These are phyloP conservation scores for Saccharum officinarum DNA, from an alignment of 176 grass and related monocot genomes.

Conservation along the genomic window DNA sequence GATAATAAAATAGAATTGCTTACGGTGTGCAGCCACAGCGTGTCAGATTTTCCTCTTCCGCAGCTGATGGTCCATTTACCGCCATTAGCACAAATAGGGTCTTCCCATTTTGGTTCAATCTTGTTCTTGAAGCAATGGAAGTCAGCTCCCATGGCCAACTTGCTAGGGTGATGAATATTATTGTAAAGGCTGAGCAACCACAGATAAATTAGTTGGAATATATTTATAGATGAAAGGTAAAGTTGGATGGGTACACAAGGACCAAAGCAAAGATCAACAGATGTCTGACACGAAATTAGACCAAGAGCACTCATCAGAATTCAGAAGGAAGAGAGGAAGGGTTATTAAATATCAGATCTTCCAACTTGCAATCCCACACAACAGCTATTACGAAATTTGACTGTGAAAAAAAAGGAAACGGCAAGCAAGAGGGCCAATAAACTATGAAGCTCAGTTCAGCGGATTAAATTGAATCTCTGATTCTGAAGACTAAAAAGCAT, in stretches of 20 bases:
- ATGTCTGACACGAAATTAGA: neutral
- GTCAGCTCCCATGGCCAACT: constrained; percentile 67
- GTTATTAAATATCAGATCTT: neutral
- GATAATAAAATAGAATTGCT: constrained; percentile 9
- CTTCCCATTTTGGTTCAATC: constrained; percentile 99
- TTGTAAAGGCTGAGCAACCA: constrained; percentile 79
- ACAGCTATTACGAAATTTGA: neutral
- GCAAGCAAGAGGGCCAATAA: neutral
- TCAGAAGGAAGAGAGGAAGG: neutral
- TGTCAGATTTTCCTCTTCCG: constrained; percentile 78
- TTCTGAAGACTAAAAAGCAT: neutral
- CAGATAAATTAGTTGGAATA: constrained; percentile 26
- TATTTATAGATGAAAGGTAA: neutral
- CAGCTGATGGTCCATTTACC: constrained; percentile 96
- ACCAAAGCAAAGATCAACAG: constrained; percentile 16
- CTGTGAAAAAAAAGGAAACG: neutral
- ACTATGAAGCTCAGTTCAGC: neutral
- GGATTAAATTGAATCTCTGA: neutral
- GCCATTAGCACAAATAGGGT: constrained; percentile 90
- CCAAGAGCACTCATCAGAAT: neutral
- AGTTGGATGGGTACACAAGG: neutral
- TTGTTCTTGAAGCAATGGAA: constrained; percentile 95
- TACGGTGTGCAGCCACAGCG: constrained; percentile 95
- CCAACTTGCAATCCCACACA: neutral
- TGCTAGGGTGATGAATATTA: constrained; percentile 89